These are phyloP conservation scores for Lagenidium giganteum DNA, from an alignment of 352 stramenopile species.

Conservation along the genomic window DNA sequence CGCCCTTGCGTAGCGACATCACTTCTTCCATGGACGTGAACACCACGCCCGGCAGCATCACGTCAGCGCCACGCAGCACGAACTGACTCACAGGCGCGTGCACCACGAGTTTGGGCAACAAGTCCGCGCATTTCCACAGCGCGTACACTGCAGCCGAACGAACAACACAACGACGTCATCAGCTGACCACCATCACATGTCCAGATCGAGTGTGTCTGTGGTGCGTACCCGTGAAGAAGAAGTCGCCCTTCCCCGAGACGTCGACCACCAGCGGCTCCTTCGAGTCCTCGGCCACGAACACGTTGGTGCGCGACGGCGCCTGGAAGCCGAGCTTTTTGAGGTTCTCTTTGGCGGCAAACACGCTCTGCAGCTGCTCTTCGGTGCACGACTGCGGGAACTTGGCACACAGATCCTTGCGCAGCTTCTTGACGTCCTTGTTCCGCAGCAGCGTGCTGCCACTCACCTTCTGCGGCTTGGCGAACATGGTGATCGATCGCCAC, in stretches of 20 bases:
- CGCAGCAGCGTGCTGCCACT: constrained; percentile 79
- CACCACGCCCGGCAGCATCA: constrained; percentile 82
- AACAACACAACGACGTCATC: no score
- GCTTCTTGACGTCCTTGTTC: constrained; percentile 85
- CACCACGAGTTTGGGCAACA: constrained; percentile 58
- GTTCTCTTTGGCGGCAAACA: constrained; percentile 26
- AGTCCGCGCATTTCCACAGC: constrained; percentile 40
- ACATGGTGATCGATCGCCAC: no score
- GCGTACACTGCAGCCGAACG: constrained; percentile 41
- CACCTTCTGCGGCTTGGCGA: constrained; percentile 70
- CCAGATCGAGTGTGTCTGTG: no score
- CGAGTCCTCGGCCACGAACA: constrained; percentile 55
- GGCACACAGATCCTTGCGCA: constrained; percentile 50
- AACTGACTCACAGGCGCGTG: constrained; percentile 81
- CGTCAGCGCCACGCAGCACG: constrained; percentile 69
- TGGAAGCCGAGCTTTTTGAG: constrained; percentile 78
- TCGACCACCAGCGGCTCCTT: constrained; percentile 74
- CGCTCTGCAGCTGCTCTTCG: constrained; percentile 35
- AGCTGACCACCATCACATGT: no score
- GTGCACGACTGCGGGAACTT: constrained; percentile 24
- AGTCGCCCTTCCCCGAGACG: constrained; percentile 55
- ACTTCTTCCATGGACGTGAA: constrained; percentile 50
- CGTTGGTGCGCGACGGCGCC: constrained; percentile 60
- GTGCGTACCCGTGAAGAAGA: constrained; percentile 40
- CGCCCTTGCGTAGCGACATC: constrained; percentile 48